A percentile compares a stretch with the other conserved stretches of the same genome.
Evolutionary conservation across 2,329 filamentous ascomycete genomes (phyloP).

Genomic region (Calonectria naviculata): DNA sequence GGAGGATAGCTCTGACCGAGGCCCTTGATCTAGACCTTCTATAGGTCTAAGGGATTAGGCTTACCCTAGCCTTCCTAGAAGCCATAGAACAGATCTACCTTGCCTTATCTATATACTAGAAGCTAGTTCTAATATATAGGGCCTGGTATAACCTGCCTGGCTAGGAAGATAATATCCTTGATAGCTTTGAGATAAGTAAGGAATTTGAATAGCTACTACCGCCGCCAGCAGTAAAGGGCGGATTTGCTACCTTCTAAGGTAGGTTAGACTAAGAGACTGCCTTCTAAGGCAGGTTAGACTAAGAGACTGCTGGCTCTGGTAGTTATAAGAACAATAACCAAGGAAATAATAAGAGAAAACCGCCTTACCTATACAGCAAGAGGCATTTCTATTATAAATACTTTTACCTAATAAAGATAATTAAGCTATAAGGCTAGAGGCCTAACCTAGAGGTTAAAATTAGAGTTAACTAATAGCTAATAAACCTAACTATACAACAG

Average conservation of each 20-base stretch:
- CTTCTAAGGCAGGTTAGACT: too few species aligned
- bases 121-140: neutral
- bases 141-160: neutral
- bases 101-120: slow-evolving; percentile 1
- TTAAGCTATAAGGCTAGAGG: neutral
- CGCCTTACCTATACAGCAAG: neutral
- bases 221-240: neutral
- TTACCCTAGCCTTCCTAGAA: neutral
- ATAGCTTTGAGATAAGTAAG: slow-evolving; percentile 6
- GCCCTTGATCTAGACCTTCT: neutral
- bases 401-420: neutral
- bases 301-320: neutral
- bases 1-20: neutral
- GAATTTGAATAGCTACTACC: neutral
- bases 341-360: neutral
- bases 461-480: neutral
- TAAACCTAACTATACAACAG: neutral
- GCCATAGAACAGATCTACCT: neutral
- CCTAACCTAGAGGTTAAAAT: neutral
- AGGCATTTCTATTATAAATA: slow-evolving; percentile 6
- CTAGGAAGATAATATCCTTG: neutral
- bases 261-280: neutral
- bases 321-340: neutral
- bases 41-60: neutral
- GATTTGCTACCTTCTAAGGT: neutral